Percentiles rank a stretch among this genome's conserved stretches.
These are phyloP conservation scores for Trichoderma pleuroti DNA, from an alignment of 2,329 filamentous ascomycete genomes.

Conservation along the genomic window DNA sequence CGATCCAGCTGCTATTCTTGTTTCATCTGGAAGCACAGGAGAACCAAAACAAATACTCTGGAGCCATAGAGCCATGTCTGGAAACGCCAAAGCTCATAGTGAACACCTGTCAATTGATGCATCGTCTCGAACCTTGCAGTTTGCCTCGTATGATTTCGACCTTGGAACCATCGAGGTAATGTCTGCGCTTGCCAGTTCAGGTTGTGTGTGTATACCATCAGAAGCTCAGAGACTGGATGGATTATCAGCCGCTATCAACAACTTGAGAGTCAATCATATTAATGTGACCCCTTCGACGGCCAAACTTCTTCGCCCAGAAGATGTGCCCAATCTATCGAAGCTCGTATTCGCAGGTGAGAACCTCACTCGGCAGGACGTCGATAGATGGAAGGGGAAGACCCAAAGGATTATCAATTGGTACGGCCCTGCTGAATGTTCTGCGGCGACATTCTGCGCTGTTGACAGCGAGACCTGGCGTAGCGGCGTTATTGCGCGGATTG, in stretches of 20 bases:
- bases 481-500: not conserved
- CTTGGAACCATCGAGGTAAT: slow-evolving; percentile 4
- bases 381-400: slow-evolving; percentile 1
- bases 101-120: not conserved
- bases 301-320: not conserved
- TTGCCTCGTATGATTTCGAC: slow-evolving; percentile 15
- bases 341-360: slow-evolving; percentile 14
- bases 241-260: not conserved
- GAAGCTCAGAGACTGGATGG: not conserved
- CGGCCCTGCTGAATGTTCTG: slow-evolving; percentile 9
- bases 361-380: not conserved
- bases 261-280: not conserved
- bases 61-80: not conserved
- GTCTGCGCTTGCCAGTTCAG: not conserved
- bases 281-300: slow-evolving; percentile 9
- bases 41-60: slow-evolving; percentile 16
- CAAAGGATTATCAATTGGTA: slow-evolving; percentile 14
- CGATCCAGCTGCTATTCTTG: slow-evolving; percentile 10
- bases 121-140: slow-evolving; percentile 6
- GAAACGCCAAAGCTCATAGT: not conserved
- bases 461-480: not conserved
- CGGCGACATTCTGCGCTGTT: not conserved
- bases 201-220: slow-evolving; percentile 13
- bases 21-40: slow-evolving; percentile 14
- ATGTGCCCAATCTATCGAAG: not conserved